These are phyloP conservation scores for Melianthus villosus DNA, from an alignment of 441 rosid species.

Conservation along the genomic window DNA sequence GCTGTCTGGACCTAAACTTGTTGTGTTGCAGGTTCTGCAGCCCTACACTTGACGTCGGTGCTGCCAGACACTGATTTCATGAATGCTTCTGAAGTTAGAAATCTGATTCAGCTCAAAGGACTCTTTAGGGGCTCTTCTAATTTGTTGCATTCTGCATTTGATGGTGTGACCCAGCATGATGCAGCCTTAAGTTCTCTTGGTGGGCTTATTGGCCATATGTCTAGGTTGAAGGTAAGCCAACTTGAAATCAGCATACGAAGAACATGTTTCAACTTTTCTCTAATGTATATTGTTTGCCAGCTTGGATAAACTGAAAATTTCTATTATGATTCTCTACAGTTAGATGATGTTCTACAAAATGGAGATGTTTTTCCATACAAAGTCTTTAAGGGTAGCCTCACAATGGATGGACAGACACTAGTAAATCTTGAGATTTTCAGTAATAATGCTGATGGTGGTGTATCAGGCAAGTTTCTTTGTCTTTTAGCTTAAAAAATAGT, in stretches of 20 bases:
- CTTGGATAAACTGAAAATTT: too few relatives aligned
- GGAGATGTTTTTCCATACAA: conserved; percentile 75
- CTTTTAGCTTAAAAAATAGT: conserved; percentile 6
- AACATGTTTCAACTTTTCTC: too few relatives aligned
- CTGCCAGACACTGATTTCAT: conserved; percentile 28
- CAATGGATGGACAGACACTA: conserved; percentile 88
- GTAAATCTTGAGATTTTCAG: conserved; percentile 83
- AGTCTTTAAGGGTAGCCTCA: conserved; percentile 66
- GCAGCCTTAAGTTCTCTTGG: conserved; percentile 58
- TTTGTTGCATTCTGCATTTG: conserved; percentile 35
- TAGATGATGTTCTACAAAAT: conserved; percentile 54
- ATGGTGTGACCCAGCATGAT: conserved; percentile 31
- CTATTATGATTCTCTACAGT: conserved; percentile 22
- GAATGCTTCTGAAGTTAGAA: conserved; percentile 53
- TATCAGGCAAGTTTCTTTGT: conserved; percentile 39
- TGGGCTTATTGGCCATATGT: conserved; percentile 60
- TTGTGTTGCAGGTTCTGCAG: conserved; percentile 33
- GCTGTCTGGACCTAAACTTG: too few relatives aligned
- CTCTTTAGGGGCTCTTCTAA: conserved; percentile 51
- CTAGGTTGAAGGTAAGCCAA: conserved; percentile 69
- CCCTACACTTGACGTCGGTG: conserved; percentile 48
- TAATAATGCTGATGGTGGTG: conserved; percentile 68
- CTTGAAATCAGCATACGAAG: too few relatives aligned
- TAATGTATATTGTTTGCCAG: too few relatives aligned
- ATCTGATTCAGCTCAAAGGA: conserved; percentile 45